Base-by-base conservation (phyloP, 306 rosid species). In the Acacia confusa region DNA sequence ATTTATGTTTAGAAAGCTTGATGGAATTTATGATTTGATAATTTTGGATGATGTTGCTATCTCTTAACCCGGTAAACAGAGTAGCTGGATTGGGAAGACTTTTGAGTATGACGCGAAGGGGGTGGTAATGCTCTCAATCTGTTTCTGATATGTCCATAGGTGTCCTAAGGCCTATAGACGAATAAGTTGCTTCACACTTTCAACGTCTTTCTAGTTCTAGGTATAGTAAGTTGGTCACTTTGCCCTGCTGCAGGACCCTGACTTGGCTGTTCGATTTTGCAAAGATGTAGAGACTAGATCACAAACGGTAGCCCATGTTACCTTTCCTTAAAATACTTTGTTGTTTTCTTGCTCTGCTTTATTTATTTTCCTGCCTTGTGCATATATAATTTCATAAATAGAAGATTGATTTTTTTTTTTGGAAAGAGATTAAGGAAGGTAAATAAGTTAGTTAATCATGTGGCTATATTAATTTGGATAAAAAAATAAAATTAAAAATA, bases 261-360 rank as follows among this genome's bases (percentile, higher is more conserved):
- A 95, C 74, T 82, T 93, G 90, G 93, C 68, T 53, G 81, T 95
- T 78, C 94, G 91, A 28, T 95, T 95, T 72, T 93, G 99, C 84
- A 95, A 93, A 83, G 99, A 95, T 38, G 99, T 95, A 79, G 97
- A 95, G 88, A 89, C 75, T 81, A 85, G 99, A 92, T 89, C 98
- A 4, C 98, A 91, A 84, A 74, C 77, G 98, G 98, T 93, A 93
- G 28, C 84, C n/a, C 78, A 78, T 84, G 30, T 66, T 25, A 72
- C 85, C 69, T 22, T 88, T 67, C 47, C 82, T 72, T 82, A 63
- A 50, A 82, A 63, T 76, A 72, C 77, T 85, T 84, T 57, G 55
- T 77, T 61, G 41, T 60, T 60, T 78, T 15, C 55, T 74, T 45
- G 69, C 63, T 64, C 50, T 76, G 72, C n/a, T 30, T 65, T 41